Base-by-base conservation (phyloP, 225 moss, liverwort and hornwort genomes). In the Polytrichum formosum region DNA sequence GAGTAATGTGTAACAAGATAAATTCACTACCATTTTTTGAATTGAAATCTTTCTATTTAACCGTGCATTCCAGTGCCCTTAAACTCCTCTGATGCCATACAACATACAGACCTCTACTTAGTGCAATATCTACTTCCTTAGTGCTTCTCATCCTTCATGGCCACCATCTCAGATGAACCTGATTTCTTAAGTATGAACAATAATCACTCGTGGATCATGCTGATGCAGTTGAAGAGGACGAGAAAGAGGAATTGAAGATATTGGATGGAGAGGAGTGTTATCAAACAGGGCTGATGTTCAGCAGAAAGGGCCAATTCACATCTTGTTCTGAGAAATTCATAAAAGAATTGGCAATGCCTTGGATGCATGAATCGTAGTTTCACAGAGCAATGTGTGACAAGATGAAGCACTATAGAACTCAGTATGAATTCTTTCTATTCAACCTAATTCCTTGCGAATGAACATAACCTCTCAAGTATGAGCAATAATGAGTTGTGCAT, bases 111-210 rank as follows among this genome's bases (percentile, higher is more conserved):
- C 6, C 35, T 35, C 35, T 35, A 2, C 1, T 35, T 35, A 8
- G 53, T 25, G 17, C 53, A 25, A 18, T 16, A 54, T 67, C 13
- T 53, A 67, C 8, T 30, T 8, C 65, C 53, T 58, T 81, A 81
- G 20, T 78, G 85, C 76, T 85, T 88, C 74, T 85, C 85, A 59
- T 70, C 81, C 79, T 87, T 91, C 73, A 75, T 60, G 28, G 75
- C 53, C 66, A 78, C 75, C 69, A 87, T 87, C 63, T 90, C 85
- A 64, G 7, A 18, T 6, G 9, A 53, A 23, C 18, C n/a, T 17
- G 0, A 29, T 31, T 28, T 29, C 31, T 54, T 22, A 19, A 18
- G 17, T 13, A 25, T 53, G 58, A 22, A 20, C 6, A 20, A 58
- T 21, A 21, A 58, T 58, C 58, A 16, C 5, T 21, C 7, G 37